phyloP scores from a whole-genome alignment of 2,329 filamentous ascomycete genomes.

The Penicillium sp. region DNA sequence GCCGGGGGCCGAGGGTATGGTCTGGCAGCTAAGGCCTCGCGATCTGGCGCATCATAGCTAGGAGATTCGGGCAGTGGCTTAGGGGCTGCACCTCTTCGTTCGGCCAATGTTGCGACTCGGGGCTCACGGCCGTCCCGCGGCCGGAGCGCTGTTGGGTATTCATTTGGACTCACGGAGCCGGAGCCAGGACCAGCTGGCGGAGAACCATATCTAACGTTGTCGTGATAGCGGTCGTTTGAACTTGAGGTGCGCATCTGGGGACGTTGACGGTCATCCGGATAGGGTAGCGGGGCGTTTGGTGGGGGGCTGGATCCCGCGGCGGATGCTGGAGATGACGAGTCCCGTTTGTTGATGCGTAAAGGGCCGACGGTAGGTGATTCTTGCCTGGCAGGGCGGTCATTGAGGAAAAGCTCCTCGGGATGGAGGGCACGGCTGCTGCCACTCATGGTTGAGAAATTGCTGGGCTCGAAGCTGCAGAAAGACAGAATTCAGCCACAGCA shows the following conservation, averaged over 20 bases:
- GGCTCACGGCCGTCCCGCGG: constrained; percentile 46
- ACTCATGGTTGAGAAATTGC: constrained; percentile 32
- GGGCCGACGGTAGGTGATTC: constrained; percentile 67
- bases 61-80: constrained; percentile 76
- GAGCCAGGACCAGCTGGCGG: constrained; percentile 24
- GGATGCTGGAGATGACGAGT: constrained; percentile 51
- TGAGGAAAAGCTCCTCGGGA: constrained; percentile 71
- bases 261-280: constrained; percentile 56
- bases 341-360: constrained; percentile 72
- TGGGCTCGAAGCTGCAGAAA: neutral
- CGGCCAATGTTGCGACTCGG: constrained; percentile 57
- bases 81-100: constrained; percentile 64
- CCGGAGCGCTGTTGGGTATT: constrained; percentile 36
- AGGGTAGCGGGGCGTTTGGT: constrained; percentile 54
- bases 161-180: constrained; percentile 24
- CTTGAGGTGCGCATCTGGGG: constrained; percentile 29
- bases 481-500: constrained; percentile 8
- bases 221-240: constrained; percentile 24
- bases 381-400: constrained; percentile 26
- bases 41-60: constrained; percentile 65
- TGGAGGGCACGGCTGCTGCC: constrained; percentile 50
- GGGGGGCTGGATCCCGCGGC: constrained; percentile 24
- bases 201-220: constrained; percentile 23
- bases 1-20: constrained; percentile 35
- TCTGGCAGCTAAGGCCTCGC: constrained; percentile 70